Conservation (phyloP, 352 stramenopile genomes). For the Globisporangium solare region DNA sequence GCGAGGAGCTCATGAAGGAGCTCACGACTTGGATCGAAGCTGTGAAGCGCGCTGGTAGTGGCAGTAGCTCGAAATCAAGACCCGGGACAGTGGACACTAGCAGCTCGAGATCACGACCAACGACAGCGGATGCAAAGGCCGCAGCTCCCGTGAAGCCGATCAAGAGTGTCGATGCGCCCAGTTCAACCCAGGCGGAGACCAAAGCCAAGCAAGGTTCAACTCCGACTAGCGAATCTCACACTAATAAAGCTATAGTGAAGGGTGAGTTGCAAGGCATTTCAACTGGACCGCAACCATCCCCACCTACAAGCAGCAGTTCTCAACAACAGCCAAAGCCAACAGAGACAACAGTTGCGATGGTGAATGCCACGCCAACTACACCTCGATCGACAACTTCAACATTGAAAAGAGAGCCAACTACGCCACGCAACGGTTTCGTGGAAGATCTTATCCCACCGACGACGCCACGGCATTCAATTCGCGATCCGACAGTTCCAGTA, state of each 20-base stretch:
- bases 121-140: background rate
- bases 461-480: background rate
- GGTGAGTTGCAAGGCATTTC: background rate
- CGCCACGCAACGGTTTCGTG: background rate
- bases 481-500: background rate
- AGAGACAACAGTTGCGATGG: background rate
- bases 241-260: background rate
- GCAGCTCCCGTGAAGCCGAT: background rate
- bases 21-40: conserved; percentile 20
- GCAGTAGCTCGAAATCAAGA: background rate
- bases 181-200: background rate
- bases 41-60: background rate
- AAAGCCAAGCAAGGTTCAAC: background rate
- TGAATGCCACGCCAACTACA: background rate
- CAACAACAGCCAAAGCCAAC: background rate
- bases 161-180: background rate
- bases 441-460: background rate
- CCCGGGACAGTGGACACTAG: no score
- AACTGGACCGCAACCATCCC: background rate
- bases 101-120: background rate
- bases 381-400: background rate
- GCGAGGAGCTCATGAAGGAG: conserved; percentile 21
- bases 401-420: background rate
- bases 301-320: background rate
- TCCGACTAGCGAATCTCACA: background rate